Evolutionary conservation across 2,329 filamentous ascomycete species (phyloP).

Genomic region (Cryphonectria parasitica): DNA sequence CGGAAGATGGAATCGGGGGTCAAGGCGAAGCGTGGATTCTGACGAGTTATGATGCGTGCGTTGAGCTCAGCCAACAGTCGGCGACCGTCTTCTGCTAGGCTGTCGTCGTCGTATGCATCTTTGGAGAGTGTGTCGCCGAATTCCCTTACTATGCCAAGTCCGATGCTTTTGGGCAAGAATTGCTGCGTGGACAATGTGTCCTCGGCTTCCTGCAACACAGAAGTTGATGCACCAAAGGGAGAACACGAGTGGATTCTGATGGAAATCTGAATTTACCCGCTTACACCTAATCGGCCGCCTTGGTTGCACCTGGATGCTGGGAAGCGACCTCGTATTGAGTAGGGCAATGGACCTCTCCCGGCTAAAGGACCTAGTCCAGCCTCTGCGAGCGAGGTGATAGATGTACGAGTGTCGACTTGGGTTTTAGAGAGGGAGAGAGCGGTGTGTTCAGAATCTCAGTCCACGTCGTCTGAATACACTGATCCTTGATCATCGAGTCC

Average conservation of each 20-base stretch:
- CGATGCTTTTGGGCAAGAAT: not conserved
- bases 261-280: not conserved
- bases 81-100: not conserved
- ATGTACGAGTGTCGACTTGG: not conserved
- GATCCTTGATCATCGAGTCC: not conserved
- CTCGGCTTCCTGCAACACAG: not conserved
- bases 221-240: not conserved
- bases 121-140: conserved; percentile 1
- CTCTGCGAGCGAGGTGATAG: not conserved
- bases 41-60: not conserved
- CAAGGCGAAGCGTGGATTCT: not conserved
- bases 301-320: not conserved
- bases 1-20: not conserved
- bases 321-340: conserved; percentile 13
- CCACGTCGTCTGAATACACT: not conserved
- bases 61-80: not conserved
- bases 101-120: conserved; percentile 8
- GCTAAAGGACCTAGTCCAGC: not conserved
- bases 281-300: not conserved
- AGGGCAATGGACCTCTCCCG: not conserved
- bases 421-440: not conserved
- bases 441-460: not conserved
- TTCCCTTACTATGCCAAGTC: not conserved
- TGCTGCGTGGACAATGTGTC: not conserved
- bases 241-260: not conserved